These are phyloP conservation scores for Phyllosticta citriasiana DNA, from an alignment of 2,329 filamentous ascomycete genomes.

Conservation along the genomic window DNA sequence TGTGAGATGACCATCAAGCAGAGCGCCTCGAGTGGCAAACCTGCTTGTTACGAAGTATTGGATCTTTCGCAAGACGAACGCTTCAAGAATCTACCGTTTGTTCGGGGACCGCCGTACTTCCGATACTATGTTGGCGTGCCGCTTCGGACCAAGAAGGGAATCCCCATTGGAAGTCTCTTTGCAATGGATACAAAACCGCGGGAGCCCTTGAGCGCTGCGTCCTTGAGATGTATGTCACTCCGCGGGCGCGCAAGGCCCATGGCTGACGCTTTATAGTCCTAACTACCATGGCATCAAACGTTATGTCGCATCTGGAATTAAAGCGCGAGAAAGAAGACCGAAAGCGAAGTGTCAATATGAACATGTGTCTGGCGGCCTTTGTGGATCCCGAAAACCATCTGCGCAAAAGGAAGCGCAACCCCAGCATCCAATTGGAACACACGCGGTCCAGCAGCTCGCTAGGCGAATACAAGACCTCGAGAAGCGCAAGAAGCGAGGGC, in stretches of 20 bases:
- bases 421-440: background rate
- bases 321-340: slow-evolving; percentile 25
- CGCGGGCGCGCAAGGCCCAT: background rate
- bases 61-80: slow-evolving; percentile 24
- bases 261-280: slow-evolving; percentile 12
- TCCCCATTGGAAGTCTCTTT: slow-evolving; percentile 25
- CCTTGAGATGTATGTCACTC: slow-evolving; percentile 13
- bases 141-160: slow-evolving; percentile 21
- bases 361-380: slow-evolving; percentile 18
- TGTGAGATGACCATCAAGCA: slow-evolving; percentile 24
- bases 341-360: slow-evolving; percentile 18
- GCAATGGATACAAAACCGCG: slow-evolving; percentile 20
- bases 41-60: slow-evolving; percentile 30
- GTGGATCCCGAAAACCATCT: slow-evolving; percentile 17
- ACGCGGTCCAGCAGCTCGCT: background rate
- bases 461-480: slow-evolving; percentile 3
- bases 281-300: slow-evolving; percentile 21
- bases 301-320: slow-evolving; percentile 26
- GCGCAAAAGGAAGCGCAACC: slow-evolving; percentile 1
- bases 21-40: slow-evolving; percentile 16
- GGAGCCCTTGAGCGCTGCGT: slow-evolving; percentile 12
- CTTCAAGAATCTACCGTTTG: slow-evolving; percentile 23
- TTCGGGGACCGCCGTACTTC: slow-evolving; percentile 19
- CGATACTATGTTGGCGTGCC: slow-evolving; percentile 26
- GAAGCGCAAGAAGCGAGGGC: background rate